Conservation (phyloP, 208 protist species). For the Leishmania martiniquensis region DNA sequence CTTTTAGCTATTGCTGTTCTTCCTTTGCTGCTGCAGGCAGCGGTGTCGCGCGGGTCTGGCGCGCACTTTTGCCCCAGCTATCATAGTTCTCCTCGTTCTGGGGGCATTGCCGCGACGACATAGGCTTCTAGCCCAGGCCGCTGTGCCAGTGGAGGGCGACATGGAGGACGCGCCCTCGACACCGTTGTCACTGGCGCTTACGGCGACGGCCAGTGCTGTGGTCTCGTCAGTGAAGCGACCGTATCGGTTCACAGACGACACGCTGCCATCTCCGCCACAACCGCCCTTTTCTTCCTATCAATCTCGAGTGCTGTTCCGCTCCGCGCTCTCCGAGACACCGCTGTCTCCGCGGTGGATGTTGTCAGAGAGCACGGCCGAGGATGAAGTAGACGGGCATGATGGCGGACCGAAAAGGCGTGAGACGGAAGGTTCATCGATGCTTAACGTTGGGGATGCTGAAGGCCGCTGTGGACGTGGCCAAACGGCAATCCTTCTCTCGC, state of each 20-base stretch:
- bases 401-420: not conserved
- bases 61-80: not conserved
- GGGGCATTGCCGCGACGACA: not conserved
- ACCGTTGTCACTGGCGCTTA: not conserved
- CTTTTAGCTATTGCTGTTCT: not conserved
- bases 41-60: not conserved
- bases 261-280: slow-evolving; percentile 13
- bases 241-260: slow-evolving; percentile 11
- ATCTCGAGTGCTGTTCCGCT: not conserved
- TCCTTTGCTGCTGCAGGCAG: not conserved
- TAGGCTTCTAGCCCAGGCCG: not conserved
- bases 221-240: not conserved
- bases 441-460: not conserved
- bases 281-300: too few species aligned
- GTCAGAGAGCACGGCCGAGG: slow-evolving; percentile 6
- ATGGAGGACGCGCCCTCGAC: not conserved
- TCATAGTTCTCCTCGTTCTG: not conserved
- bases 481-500: slow-evolving; percentile 4
- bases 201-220: not conserved
- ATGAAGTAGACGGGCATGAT: not conserved
- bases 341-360: slow-evolving; percentile 12
- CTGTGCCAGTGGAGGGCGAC: not conserved
- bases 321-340: not conserved
- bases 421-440: not conserved
- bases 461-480: not conserved